Evolutionary conservation across 495 filamentous ascomycete genomes (phyloP), one percentile per base, ranked within the genome.

Genomic region (Daldinia childiae): DNA sequence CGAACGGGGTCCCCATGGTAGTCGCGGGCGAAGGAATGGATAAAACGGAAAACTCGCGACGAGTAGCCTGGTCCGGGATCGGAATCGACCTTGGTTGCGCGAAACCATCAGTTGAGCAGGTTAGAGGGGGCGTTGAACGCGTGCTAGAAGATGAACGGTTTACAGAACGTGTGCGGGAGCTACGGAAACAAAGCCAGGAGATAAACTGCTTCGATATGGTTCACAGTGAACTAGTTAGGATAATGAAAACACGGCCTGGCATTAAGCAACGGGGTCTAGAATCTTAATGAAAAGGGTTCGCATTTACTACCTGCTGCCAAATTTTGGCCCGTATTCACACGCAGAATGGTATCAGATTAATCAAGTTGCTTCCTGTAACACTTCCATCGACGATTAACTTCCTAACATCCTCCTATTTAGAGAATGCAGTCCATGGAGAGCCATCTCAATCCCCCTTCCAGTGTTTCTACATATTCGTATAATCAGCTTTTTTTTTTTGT

Each of bases 1-100:
- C 76, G 54, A 76, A 81, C 64, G 79, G 77, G 6, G 76, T 79
- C 19, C 79, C 81, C 15, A 79, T 82, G 77, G 74, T 83, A 0
- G 65, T 80, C 7, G 80, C 78, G 1, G 81, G 81, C 19, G 73
- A 75, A 56, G 67, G 70, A 2, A 74, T 78, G 61, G 81, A 83
- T 60, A 83, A 83, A 76, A 64, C 57, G 38, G 81, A 83, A 50
- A 76, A 76, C 27, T 62, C 63, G 17, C 39, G 59, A n/a, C 64
- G 80, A 14, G 76, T 78, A 4, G 79, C 76, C 21, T 81, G 69
- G 64, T 60, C 69, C 0, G 80, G 81, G 12, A 68, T 80, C 14
- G 80, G 79, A 0, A 61, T 83, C 14, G 77, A 82, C 29, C 19
- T 83, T 19, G 58, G 64, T 6, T 71, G 63, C 8, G 58, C 60